Percentiles rank a stretch among this genome's conserved stretches.
Evolutionary conservation across 345 rosid genomes (phyloP).

Genomic region (Melaleuca quinquenervia): DNA sequence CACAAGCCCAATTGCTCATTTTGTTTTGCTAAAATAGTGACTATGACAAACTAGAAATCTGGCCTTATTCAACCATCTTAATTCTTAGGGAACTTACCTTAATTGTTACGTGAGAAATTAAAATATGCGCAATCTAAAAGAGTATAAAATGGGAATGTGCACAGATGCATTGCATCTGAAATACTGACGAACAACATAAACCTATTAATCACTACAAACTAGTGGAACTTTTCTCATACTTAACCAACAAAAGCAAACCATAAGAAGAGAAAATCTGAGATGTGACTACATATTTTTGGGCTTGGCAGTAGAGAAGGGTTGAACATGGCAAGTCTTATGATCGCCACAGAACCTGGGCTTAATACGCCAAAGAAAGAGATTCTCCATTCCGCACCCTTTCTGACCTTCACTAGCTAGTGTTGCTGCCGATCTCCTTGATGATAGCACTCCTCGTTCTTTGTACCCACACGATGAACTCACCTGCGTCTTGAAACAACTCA

Average conservation of each 20-base stretch:
- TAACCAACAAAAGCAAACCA: background rate
- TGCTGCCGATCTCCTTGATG: background rate
- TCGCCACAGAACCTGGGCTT: constrained; percentile 68
- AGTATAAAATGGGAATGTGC: background rate
- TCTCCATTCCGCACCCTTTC: constrained; percentile 57
- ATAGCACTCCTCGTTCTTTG: background rate
- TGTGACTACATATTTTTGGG: background rate
- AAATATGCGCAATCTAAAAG: background rate
- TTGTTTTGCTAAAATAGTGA: background rate
- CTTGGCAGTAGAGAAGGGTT: background rate
- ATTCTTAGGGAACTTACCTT: background rate
- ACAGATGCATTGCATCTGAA: background rate
- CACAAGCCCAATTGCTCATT: background rate
- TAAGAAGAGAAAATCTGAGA: background rate
- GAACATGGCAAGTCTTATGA: constrained; percentile 31
- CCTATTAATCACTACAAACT: background rate
- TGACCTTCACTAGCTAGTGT: constrained; percentile 6
- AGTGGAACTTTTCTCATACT: background rate
- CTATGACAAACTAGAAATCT: background rate
- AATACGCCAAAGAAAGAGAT: constrained; percentile 54
- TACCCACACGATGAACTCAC: background rate
- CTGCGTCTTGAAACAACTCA: background rate
- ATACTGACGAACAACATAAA: background rate
- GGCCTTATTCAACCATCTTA: background rate
- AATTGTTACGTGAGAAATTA: background rate